phyloP scores from a whole-genome alignment of 306 rosid species.

The Acacia acuminata region DNA sequence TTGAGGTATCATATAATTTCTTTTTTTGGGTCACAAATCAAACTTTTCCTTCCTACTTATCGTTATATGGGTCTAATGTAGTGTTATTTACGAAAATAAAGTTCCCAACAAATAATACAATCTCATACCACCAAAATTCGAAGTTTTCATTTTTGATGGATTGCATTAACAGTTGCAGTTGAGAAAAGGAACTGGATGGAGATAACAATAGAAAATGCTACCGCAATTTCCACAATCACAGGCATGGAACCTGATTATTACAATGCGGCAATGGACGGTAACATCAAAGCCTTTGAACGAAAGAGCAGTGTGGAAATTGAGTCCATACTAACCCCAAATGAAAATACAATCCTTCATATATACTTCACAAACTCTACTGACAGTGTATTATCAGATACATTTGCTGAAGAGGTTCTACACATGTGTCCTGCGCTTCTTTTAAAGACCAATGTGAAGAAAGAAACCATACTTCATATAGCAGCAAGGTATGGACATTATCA shows the following conservation, averaged over 20 bases:
- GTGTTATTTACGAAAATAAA: too few species aligned
- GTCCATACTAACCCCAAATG: background rate
- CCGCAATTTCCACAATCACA: too few species aligned
- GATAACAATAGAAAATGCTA: background rate
- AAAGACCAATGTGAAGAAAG: background rate
- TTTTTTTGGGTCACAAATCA: too few species aligned
- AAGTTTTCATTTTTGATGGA: background rate
- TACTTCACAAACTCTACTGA: background rate
- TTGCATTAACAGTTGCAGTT: background rate
- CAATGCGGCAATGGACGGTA: background rate
- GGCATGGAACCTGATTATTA: background rate
- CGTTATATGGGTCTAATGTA: too few species aligned
- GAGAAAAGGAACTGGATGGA: background rate
- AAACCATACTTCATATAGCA: background rate
- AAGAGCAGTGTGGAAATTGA: background rate
- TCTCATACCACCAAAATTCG: too few species aligned
- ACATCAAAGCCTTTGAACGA: background rate
- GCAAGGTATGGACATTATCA: background rate
- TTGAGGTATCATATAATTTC: too few species aligned
- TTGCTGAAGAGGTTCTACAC: background rate
- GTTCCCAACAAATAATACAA: too few species aligned
- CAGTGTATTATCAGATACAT: background rate
- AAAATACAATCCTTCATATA: background rate
- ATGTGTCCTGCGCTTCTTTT: background rate
- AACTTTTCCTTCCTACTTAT: too few species aligned